Evolutionary conservation across 2,329 filamentous ascomycete species (phyloP), one percentile per base, ranked within the genome.

Genomic region (Hypoxylon sp.): DNA sequence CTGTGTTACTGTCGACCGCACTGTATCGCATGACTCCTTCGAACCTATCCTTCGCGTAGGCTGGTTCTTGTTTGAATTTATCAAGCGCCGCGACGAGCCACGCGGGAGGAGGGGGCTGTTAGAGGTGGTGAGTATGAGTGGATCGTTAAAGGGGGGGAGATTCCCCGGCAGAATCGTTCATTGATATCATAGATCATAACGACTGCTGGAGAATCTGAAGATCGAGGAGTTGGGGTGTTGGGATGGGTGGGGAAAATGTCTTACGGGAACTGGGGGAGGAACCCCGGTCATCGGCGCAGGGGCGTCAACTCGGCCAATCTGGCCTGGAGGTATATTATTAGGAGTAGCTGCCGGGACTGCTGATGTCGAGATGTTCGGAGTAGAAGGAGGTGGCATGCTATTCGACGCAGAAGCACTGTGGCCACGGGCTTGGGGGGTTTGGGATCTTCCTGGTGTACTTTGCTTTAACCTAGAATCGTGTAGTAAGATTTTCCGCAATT

Each of bases 1-100:
- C 88, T 2, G 92, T 94, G 53, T 87, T 84, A 10, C 87, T 87
- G 78, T 97, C 91, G 69, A 97, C 88, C 65, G 92, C 90, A 24
- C 90, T 93, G 80, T 97, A 94, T 67, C 94, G 93, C 96, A 99
- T 99, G 22, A 91, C 88, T 59, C 90, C 92, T 80, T 97, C 94
- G 78, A 98, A 98, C 31, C 88, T 87, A 79, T 98, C 94, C 74
- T 91, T 88, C 3, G 92, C 91, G 76, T 97, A 95, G 17, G 81
- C 81, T 19, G 75, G 76, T 66, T 86, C 84, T 72, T 89, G 89
- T 73, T 84, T 83, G 63, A 98, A 87, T 24, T 89, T 86, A 65
- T 87, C 84, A n/a, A 98, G 88, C 58, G 93, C 91, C 39, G 86
- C 82, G 63, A 86, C 84, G 62, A 99, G 91, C 96, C 96, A 98